A percentile compares a stretch with the other conserved stretches of the same genome.
These are phyloP conservation scores for Trametes villosa DNA, from an alignment of 768 basidiomycete genomes.

Conservation along the genomic window DNA sequence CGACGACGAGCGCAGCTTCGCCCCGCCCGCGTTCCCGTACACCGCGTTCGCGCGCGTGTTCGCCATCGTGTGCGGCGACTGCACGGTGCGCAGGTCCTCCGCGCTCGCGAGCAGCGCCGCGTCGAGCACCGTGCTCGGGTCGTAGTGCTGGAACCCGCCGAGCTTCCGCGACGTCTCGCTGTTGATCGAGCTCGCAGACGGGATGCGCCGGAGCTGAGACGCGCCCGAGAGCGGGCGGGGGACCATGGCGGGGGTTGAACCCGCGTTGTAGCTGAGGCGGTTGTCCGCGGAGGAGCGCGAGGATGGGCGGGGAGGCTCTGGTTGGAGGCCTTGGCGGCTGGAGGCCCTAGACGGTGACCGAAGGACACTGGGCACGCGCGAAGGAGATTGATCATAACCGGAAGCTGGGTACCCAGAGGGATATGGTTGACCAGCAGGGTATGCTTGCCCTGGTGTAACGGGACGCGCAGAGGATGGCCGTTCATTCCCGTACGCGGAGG, in stretches of 20 bases:
- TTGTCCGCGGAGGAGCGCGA: slow-evolving; percentile 30
- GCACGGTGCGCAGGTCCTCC: slow-evolving; percentile 28
- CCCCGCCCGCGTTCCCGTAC: neutral
- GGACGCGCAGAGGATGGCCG: slow-evolving; percentile 12
- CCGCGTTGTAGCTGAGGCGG: slow-evolving; percentile 35
- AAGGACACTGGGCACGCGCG: slow-evolving; percentile 12
- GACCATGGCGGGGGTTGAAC: slow-evolving; percentile 31
- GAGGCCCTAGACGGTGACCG: slow-evolving; percentile 19
- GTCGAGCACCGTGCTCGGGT: slow-evolving; percentile 31
- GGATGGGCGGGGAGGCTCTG: slow-evolving; percentile 24
- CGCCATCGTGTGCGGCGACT: slow-evolving; percentile 32
- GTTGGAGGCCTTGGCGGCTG: slow-evolving; percentile 20
- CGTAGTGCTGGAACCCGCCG: slow-evolving; percentile 29
- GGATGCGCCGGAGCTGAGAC: slow-evolving; percentile 23
- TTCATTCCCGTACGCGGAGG: slow-evolving; percentile 6
- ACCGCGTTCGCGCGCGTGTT: slow-evolving; percentile 32
- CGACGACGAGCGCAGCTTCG: slow-evolving; percentile 20
- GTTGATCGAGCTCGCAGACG: slow-evolving; percentile 29
- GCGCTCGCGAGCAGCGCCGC: slow-evolving; percentile 35
- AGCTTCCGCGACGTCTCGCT: slow-evolving; percentile 30
- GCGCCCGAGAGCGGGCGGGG: slow-evolving; percentile 27
- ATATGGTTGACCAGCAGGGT: neutral
- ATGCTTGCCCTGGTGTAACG: slow-evolving; percentile 5
- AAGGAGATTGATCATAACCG: neutral
- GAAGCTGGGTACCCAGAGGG: neutral